Evolutionary conservation across 1,139 yeast genomes (phyloP), one percentile per base, ranked within the genome.

Genomic region (Saccharomycopsis hybrid): DNA sequence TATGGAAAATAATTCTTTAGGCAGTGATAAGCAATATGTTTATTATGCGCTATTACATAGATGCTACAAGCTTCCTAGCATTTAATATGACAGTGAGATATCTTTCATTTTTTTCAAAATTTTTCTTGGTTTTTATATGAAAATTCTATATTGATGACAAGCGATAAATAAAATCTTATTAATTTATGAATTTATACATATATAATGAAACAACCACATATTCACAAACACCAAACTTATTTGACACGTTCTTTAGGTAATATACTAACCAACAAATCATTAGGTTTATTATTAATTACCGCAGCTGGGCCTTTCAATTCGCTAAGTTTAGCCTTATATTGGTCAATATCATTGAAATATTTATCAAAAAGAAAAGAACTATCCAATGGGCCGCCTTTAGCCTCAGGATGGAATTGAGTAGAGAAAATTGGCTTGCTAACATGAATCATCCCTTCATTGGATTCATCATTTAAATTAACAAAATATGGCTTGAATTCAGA

Each of bases 401-500:
- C 98, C 69, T 92, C 98, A 44, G 98, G 98, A 66, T 92, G 98
- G 78, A 92, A 92, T 68, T 92, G 98, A 2, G 96, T 88, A 32
- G 97, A 88, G 71, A 90, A 92, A 52, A 90, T 85, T 48, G 98
- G 98, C 65, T 79, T 83, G 42, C 78, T 65, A 56, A 74, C 77
- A 69, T 92, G 97, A 61, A 82, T 84, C 95, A 92, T 89, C 60
- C 98, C 98, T 71, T 92, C 98, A 66, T 92, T 92, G 50, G 96
- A 86, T 67, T 87, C 83, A 68, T 92, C 98, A 66, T 92, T 92
- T 71, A 92, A 76, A 70, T 92, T 92, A 60, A 92, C 78, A 66
- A 92, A 92, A 67, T 82, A 90, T 62, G 88, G 90, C 65, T 76
- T 74, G 83, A 89, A 92, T 51, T 85, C 90, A 37, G 76, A 64